Conservation (phyloP, 441 rosid genomes). For the Gossypium gossypioides region DNA sequence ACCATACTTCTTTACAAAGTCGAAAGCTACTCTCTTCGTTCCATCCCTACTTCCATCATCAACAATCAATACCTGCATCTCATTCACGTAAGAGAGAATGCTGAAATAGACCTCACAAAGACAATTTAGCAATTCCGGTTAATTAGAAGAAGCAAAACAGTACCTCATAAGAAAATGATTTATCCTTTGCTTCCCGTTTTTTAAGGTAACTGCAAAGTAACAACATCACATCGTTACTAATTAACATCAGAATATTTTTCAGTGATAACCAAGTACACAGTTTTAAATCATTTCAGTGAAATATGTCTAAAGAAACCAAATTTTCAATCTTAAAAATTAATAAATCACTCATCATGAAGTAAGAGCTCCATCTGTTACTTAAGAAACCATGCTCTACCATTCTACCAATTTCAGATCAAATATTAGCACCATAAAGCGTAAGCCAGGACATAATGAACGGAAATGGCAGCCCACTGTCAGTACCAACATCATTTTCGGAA, state of each 20-base stretch:
- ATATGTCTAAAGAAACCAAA: background rate
- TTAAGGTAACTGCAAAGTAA: slow-evolving; percentile 69
- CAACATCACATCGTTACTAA: slow-evolving; percentile 14
- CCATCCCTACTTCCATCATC: slow-evolving; percentile 94
- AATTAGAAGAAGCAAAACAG: slow-evolving; percentile 1
- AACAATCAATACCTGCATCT: slow-evolving; percentile 65
- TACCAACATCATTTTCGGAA: background rate
- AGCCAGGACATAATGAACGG: background rate
- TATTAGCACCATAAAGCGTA: background rate
- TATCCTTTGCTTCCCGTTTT: slow-evolving; percentile 61
- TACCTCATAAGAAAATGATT: slow-evolving; percentile 82
- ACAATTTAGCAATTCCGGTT: background rate
- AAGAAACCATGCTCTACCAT: background rate
- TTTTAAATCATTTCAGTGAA: slow-evolving; percentile 6
- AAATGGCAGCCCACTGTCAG: no score
- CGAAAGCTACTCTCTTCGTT: slow-evolving; percentile 71
- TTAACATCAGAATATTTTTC: background rate
- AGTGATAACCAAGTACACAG: background rate
- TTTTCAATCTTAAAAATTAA: background rate
- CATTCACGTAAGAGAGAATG: background rate
- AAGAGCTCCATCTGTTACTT: background rate
- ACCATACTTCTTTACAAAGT: slow-evolving; percentile 52
- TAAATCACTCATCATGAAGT: background rate
- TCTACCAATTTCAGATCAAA: background rate
- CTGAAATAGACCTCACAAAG: background rate